phyloP scores from a whole-genome alignment of 495 filamentous ascomycete genomes.

The Trichodelitschia bisporula region DNA sequence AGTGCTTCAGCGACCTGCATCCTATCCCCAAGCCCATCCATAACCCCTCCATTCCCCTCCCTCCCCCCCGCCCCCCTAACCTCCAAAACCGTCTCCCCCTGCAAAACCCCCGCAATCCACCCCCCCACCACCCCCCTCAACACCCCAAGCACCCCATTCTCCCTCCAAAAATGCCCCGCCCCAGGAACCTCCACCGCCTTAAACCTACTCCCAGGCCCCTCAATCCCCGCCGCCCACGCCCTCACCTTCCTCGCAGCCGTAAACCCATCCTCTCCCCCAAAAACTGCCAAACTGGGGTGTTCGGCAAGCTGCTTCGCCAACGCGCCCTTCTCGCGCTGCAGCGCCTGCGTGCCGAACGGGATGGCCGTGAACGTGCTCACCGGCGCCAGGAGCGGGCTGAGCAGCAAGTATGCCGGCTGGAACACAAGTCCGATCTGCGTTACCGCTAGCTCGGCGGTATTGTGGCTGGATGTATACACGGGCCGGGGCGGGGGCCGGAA shows the following conservation, averaged over 20 bases:
- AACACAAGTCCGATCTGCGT: too few relatives aligned
- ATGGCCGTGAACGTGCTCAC: constrained; percentile 28
- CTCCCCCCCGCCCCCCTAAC: too few relatives aligned
- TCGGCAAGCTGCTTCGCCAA: constrained; percentile 27
- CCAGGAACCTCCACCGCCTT: constrained; percentile 30
- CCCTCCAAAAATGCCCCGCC: constrained; percentile 70
- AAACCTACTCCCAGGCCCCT: constrained; percentile 18
- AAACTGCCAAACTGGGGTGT: constrained; percentile 45
- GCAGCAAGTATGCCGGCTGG: constrained; percentile 51
- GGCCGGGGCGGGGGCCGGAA: too few relatives aligned
- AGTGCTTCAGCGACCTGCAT: too few relatives aligned
- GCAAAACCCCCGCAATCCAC: constrained; percentile 16
- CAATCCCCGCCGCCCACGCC: constrained; percentile 37
- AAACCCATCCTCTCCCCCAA: constrained; percentile 59
- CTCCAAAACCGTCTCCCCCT: too few relatives aligned
- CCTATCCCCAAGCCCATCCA: too few relatives aligned
- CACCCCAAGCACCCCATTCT: constrained; percentile 30
- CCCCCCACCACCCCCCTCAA: constrained; percentile 22
- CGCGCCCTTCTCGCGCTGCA: too few relatives aligned
- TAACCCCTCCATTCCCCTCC: too few relatives aligned
- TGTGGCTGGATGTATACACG: too few relatives aligned
- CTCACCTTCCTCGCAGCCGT: constrained; percentile 40
- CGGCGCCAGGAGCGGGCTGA: constrained; percentile 55
- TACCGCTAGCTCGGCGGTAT: too few relatives aligned
- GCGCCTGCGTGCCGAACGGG: too few relatives aligned